These are phyloP conservation scores for Jackrogersella minutella DNA, from an alignment of 495 filamentous ascomycete species.

Conservation along the genomic window DNA sequence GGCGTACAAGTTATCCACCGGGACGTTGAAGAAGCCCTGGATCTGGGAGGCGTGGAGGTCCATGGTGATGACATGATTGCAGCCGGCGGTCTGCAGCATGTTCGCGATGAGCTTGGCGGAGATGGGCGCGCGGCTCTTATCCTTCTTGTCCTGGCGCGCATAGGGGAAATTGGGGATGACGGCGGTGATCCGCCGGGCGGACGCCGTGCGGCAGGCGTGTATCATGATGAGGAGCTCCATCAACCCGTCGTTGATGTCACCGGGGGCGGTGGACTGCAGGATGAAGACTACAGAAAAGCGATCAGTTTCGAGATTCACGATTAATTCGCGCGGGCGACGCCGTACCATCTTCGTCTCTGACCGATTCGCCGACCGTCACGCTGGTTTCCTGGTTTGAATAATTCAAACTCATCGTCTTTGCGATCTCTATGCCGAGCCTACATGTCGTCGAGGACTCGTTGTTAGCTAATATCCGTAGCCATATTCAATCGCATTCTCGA, in stretches of 20 bases:
- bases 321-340: conserved; percentile 7
- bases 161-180: conserved; percentile 98
- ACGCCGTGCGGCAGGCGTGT: conserved; percentile 96
- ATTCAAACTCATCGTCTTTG: conserved; percentile 91
- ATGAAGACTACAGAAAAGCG: conserved; percentile 73
- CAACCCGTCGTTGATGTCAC: conserved; percentile 97
- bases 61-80: conserved; percentile 89
- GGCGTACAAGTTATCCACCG: conserved; percentile 96
- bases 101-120: conserved; percentile 95
- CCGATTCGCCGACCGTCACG: conserved; percentile 95
- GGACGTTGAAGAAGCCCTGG: conserved; percentile 97
- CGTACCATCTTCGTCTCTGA: conserved; percentile 93
- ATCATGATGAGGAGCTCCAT: conserved; percentile 99
- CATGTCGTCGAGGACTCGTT: conserved; percentile 27
- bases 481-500: conserved; percentile 15
- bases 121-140: conserved; percentile 87
- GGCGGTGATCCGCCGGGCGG: conserved; percentile 90
- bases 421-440: conserved; percentile 91
- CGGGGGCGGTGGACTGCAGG: conserved; percentile 91
- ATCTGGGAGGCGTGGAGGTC: conserved; percentile 82
- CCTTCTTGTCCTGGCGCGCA: conserved; percentile 99
- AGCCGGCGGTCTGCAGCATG: conserved; percentile 94
- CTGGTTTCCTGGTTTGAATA: conserved; percentile 98
- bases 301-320: conserved; percentile 20
- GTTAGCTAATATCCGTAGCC: conserved; percentile 25